Evolutionary conservation across 129 eudicot species (phyloP).

Genomic region (Cynara cardunculus): DNA sequence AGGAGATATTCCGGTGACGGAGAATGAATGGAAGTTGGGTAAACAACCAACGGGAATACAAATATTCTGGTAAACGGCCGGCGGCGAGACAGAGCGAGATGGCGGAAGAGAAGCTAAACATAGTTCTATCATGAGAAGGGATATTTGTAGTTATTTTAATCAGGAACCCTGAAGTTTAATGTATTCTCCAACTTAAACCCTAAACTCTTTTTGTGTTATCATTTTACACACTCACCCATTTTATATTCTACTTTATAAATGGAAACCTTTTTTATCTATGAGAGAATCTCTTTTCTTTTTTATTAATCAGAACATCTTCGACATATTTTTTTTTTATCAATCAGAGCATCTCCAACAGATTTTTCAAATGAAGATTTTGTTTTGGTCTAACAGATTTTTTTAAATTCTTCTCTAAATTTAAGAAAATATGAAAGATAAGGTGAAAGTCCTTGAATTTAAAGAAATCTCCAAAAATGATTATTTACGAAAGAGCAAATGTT

Average conservation of each 20-base stretch:
- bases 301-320: too few species aligned
- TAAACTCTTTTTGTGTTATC: neutral
- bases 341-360: too few species aligned
- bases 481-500: too few species aligned
- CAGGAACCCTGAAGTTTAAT: conserved; percentile 8
- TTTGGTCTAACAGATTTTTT: too few species aligned
- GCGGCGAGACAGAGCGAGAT: neutral
- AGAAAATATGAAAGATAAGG: too few species aligned
- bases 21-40: neutral
- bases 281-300: too few species aligned
- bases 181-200: neutral
- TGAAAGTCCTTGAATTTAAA: too few species aligned
- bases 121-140: neutral
- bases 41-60: neutral
- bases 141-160: neutral
- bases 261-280: too few species aligned
- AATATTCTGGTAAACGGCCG: neutral
- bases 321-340: too few species aligned
- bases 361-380: too few species aligned
- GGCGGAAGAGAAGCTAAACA: neutral
- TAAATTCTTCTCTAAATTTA: too few species aligned
- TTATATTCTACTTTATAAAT: neutral
- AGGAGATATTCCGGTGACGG: neutral
- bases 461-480: too few species aligned
- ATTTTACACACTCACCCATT: neutral